These are phyloP conservation scores for Colletotrichum orbiculare DNA, from an alignment of 2,329 filamentous ascomycete genomes.

Conservation along the genomic window DNA sequence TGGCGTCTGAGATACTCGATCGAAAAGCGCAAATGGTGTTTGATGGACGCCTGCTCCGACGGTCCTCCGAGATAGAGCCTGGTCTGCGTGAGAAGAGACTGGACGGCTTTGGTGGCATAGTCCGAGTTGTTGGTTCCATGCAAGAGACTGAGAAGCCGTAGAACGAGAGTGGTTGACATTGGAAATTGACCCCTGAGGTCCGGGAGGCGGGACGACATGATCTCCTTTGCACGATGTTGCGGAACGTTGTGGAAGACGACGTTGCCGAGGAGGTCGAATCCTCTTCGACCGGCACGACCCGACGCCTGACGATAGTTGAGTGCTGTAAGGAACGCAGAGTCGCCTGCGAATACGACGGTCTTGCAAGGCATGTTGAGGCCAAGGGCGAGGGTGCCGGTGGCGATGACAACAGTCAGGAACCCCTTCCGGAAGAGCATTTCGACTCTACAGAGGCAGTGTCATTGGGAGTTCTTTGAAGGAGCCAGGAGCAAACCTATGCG, in stretches of 20 bases:
- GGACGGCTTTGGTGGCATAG: constrained; percentile 71
- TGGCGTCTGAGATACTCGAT: constrained; percentile 82
- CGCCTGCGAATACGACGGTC: constrained; percentile 81
- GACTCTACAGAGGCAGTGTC: constrained; percentile 53
- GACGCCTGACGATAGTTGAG: constrained; percentile 82
- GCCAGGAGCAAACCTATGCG: neutral
- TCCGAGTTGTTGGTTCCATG: constrained; percentile 72
- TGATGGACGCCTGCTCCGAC: constrained; percentile 73
- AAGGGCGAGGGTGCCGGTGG: constrained; percentile 79
- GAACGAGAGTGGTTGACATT: constrained; percentile 77
- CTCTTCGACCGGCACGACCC: constrained; percentile 81
- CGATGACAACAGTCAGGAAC: constrained; percentile 76
- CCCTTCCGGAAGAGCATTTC: constrained; percentile 81
- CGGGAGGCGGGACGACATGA: constrained; percentile 79
- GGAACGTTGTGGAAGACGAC: constrained; percentile 80
- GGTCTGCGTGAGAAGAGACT: constrained; percentile 76
- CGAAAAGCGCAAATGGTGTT: constrained; percentile 83
- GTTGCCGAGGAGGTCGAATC: constrained; percentile 84
- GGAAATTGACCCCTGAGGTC: constrained; percentile 83
- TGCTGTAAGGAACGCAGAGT: constrained; percentile 78
- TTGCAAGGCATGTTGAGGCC: constrained; percentile 90
- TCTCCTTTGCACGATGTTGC: constrained; percentile 69
- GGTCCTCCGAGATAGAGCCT: constrained; percentile 77
- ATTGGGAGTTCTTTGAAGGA: neutral
- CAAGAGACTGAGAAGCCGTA: constrained; percentile 75